Conservation (phyloP, 2,329 filamentous ascomycete species). For the Alternaria postmessia region DNA sequence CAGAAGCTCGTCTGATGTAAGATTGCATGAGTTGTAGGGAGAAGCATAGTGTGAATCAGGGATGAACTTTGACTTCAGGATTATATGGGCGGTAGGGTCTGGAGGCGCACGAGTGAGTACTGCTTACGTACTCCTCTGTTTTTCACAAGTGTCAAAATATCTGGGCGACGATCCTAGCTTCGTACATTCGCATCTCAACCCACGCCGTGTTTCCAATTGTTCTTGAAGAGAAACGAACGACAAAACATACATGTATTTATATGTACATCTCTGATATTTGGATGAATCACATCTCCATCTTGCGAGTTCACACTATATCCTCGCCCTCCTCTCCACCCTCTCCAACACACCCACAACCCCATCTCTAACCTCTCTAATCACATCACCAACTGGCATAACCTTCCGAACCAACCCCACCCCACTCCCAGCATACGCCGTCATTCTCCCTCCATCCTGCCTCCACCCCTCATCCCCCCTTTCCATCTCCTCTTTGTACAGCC, state of each 20-base stretch:
- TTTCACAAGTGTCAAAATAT: neutral
- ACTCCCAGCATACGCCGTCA: slow-evolving; percentile 70
- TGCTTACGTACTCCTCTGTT: neutral
- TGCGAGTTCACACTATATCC: neutral
- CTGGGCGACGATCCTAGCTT: neutral
- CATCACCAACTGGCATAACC: slow-evolving; percentile 60
- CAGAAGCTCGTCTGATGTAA: neutral
- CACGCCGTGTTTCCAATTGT: neutral
- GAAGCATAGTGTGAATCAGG: neutral
- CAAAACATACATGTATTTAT: slow-evolving; percentile 2
- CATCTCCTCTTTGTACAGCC: slow-evolving; percentile 58
- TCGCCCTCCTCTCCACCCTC: neutral
- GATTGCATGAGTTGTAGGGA: neutral
- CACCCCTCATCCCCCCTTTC: slow-evolving; percentile 62
- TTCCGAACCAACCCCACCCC: slow-evolving; percentile 66
- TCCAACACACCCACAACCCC: slow-evolving; percentile 33
- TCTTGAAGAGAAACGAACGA: neutral
- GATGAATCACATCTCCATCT: slow-evolving; percentile 1
- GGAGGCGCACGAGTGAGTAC: neutral
- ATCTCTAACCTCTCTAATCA: slow-evolving; percentile 59
- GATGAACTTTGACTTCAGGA: neutral
- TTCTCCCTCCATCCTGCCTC: slow-evolving; percentile 56
- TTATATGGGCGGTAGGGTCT: neutral
- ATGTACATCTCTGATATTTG: neutral
- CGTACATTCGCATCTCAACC: neutral